Conservation (phyloP, 176 grass and related monocot genomes). For the Bolboschoenus planiculmis region DNA sequence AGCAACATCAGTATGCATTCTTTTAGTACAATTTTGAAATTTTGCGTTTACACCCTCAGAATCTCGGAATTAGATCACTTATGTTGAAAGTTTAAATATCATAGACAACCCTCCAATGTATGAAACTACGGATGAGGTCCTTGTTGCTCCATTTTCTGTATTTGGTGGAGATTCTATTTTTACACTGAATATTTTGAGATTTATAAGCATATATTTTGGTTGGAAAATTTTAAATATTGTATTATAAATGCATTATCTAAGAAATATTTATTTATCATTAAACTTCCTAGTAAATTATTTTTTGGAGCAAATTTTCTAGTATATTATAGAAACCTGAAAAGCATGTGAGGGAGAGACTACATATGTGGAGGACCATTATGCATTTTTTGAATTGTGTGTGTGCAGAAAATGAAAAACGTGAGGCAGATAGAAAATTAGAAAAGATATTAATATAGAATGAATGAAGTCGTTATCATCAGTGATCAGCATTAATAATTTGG, state of each 20-base stretch:
- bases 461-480: background rate
- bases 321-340: background rate
- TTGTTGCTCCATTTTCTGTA: background rate
- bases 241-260: background rate
- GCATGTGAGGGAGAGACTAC: background rate
- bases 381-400: background rate
- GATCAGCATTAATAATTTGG: background rate
- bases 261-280: background rate
- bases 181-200: too few relatives aligned
- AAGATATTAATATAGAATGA: background rate
- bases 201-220: too few relatives aligned
- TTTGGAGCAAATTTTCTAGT: background rate
- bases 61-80: background rate
- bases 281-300: too few relatives aligned
- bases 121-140: background rate
- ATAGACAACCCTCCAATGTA: background rate
- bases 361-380: background rate
- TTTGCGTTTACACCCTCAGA: background rate
- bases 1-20: background rate
- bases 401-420: background rate
- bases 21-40: background rate
- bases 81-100: background rate
- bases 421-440: background rate
- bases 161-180: too few relatives aligned
- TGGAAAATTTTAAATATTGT: background rate